Base-by-base conservation (phyloP, 176 grass and related monocot genomes). In the Hordeum marinum region DNA sequence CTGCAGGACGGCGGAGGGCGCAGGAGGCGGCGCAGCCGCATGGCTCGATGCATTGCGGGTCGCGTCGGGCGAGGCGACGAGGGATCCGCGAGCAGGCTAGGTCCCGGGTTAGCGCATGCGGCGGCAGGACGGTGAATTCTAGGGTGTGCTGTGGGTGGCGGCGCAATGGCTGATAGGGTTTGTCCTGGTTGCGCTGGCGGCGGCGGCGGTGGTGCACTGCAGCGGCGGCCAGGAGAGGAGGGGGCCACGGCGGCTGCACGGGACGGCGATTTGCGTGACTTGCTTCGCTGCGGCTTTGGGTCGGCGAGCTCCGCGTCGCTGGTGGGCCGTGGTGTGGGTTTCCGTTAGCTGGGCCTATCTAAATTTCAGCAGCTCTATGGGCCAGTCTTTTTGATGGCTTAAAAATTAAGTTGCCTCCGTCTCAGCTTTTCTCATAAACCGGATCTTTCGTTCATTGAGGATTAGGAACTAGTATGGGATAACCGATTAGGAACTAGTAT, bases 21-120 rank as follows among this genome's bases (percentile, higher is more conserved):
- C 83, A 81, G 39, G 77, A 89, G 62, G 77, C 50, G 68, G 35
- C 82, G 74, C 63, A 58, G 74, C 74, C 83, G 83, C 62, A 78
- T 85, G 45, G 84, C 76, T 26, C 64, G 84, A 61, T 86, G 5
- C 84, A 86, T 86, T 66, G 77, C 45, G 29, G 63, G 77, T 45
- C 65, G 75, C 81, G 68, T 65, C 63, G 73, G 73, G 73, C 63
- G 76, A 29, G 55, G 60, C 45, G 60, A 68, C 62, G 72, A 58
- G 67, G 61, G 76, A 74, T 89, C 46, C 68, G 35, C 68, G 82
- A 40, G 21, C 68, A 11, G 29, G 81, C 24, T 89, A 80, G 66
- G 67, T 24, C 11, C 69, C 64, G 39, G 73, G 10, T 29, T 24
- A 40, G 54, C 39, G 65, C 86, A 83, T 83, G 86, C 52, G 65